A percentile compares a stretch with the other conserved stretches of the same genome.
These are phyloP conservation scores for Ophiostoma perfectum DNA, from an alignment of 2,329 filamentous ascomycete genomes.

Conservation along the genomic window DNA sequence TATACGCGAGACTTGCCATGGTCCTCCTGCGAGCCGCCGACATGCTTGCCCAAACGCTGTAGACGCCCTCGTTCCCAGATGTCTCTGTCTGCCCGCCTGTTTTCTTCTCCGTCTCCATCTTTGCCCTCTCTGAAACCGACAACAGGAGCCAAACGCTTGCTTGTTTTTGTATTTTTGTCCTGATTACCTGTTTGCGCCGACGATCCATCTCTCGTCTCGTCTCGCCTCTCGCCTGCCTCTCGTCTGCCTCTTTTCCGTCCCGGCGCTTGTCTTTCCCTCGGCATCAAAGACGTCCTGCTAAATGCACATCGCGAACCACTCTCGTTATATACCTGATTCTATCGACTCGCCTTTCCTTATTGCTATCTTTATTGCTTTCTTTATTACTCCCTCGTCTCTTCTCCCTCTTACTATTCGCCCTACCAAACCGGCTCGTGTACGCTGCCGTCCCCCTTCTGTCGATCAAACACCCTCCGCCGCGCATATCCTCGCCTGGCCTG, in stretches of 20 bases:
- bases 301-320: not conserved
- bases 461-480: constrained; percentile 20
- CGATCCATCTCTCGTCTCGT: not conserved
- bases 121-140: not conserved
- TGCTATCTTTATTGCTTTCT: not conserved
- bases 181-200: not conserved
- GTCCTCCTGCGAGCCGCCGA: constrained; percentile 1
- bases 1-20: not conserved
- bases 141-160: not conserved
- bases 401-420: not conserved
- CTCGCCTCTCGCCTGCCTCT: not conserved
- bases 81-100: not conserved
- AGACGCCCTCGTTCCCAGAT: constrained; percentile 1
- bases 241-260: not conserved
- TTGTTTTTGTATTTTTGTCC: not conserved
- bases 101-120: not conserved
- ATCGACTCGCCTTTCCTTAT: not conserved
- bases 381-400: not conserved
- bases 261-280: not conserved
- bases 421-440: not conserved
- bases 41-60: constrained; percentile 4
- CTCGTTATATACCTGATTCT: not conserved
- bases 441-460: constrained; percentile 17
- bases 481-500: constrained; percentile 7
- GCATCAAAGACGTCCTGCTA: not conserved